A percentile compares a stretch with the other conserved stretches of the same genome.
These are phyloP conservation scores for Erodium moschatum DNA, from an alignment of 441 rosid genomes.

Conservation along the genomic window DNA sequence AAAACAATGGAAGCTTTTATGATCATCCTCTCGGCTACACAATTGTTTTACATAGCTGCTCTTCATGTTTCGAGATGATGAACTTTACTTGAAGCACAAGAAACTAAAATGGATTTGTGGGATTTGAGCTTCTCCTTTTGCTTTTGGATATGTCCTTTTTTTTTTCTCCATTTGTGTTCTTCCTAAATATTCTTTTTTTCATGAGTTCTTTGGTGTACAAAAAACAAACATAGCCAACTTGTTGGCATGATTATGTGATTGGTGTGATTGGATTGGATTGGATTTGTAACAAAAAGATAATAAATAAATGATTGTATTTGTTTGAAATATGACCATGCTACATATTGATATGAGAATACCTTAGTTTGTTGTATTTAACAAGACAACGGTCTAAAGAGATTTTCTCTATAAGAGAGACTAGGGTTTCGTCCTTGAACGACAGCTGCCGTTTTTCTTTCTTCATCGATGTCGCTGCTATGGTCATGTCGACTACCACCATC, in stretches of 20 bases:
- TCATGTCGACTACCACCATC: too few species aligned
- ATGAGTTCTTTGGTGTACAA: background rate
- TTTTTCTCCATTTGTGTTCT: background rate
- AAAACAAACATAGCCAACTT: background rate
- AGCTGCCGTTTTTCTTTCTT: too few species aligned
- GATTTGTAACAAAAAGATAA: background rate
- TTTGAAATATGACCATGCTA: too few species aligned
- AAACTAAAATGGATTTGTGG: constrained; percentile 11
- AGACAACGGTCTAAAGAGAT: too few species aligned
- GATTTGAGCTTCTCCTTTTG: constrained; percentile 8
- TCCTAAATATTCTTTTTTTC: background rate
- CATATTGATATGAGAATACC: too few species aligned
- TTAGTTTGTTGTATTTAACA: too few species aligned
- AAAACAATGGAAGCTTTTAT: constrained; percentile 96
- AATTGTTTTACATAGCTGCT: constrained; percentile 66
- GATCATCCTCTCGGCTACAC: constrained; percentile 77
- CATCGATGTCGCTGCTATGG: too few species aligned
- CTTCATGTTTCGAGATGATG: constrained; percentile 39
- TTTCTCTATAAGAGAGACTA: too few species aligned
- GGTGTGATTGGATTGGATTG: background rate
- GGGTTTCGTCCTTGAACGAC: too few species aligned
- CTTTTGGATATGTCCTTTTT: background rate
- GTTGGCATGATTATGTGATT: background rate
- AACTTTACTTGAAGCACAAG: background rate
- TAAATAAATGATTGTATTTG: too few species aligned